Evolutionary conservation across 805 yeast species (phyloP), one percentile per base, ranked within the genome.

Genomic region (Dipodascopsis tothii): DNA sequence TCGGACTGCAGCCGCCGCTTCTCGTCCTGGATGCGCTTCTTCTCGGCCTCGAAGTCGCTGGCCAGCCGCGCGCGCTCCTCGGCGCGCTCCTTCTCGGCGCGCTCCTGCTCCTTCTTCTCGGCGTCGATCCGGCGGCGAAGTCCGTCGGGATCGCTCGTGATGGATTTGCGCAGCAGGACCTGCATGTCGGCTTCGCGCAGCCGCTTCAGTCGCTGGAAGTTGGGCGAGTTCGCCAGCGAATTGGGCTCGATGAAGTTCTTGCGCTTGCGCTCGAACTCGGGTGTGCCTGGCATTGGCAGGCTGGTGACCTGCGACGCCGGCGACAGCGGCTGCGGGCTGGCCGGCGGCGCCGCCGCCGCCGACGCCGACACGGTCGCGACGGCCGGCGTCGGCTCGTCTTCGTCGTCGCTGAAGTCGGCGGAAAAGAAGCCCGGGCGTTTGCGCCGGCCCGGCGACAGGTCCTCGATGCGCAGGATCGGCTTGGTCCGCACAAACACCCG

Each of bases 351-450:
- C 14, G 9, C 30, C 11, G 14, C 30, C 9, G 30, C 30, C 11
- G 30, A 9, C 30, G 9, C 14, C 11, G 14, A 14, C 11, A 9
- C 30, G 14, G 9, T 25, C 11, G 14, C 11, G 14, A 14, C 30
- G 11, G 9, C 14, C 11, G 30, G 30, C 11, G 30, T 14, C 3
- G 43, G 53, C 4, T 54, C 55, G 7, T 55, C 60, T 17, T 55
- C 58, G 30, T 56, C 46, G 40, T 58, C 54, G n/a, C 60, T 64
- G 35, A 64, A 60, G 21, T 57, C 57, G 1, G 64, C 68, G 2
- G 62, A 50, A 32, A 60, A 58, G 38, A 51, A 61, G 1, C 68
- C 68, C 1, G 64, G 66, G 4, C 56, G 50, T n/a, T 49, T 44
- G 19, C 45, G 46, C 17, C 66, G 50, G 2, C 56, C 58, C 17